phyloP scores from a whole-genome alignment of 805 yeast genomes.

The Teunomyces pallodes region DNA sequence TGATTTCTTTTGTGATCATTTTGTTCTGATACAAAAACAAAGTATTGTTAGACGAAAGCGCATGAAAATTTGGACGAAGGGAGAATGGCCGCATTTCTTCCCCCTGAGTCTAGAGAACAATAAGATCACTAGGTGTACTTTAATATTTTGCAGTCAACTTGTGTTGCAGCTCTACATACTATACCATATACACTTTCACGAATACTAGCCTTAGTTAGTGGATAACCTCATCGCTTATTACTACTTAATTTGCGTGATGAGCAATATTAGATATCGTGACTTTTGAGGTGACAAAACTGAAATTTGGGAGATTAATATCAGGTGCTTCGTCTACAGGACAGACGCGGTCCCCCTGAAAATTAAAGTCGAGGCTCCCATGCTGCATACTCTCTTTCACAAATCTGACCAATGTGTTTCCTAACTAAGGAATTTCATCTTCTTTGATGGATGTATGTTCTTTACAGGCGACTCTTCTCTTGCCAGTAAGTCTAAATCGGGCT shows the following conservation, averaged over 20 bases:
- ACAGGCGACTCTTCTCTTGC: too few species aligned
- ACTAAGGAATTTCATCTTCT: not conserved
- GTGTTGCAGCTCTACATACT: too few species aligned
- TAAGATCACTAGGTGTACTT: too few species aligned
- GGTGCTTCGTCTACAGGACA: not conserved
- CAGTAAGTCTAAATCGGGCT: too few species aligned
- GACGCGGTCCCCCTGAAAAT: not conserved
- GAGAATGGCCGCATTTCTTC: too few species aligned
- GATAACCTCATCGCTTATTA: too few species aligned
- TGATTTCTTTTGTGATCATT: not conserved
- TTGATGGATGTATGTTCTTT: too few species aligned
- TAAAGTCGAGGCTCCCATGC: not conserved
- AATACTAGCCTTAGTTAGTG: too few species aligned
- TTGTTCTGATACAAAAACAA: conserved; percentile 1
- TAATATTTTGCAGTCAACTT: too few species aligned
- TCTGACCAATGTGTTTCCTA: not conserved
- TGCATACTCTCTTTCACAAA: not conserved
- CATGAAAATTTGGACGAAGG: not conserved
- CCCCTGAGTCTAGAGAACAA: too few species aligned
- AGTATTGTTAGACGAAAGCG: not conserved
- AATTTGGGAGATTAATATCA: not conserved
- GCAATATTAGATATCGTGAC: not conserved
- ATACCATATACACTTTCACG: too few species aligned
- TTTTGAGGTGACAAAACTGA: not conserved
- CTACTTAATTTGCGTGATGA: not conserved